Base-by-base conservation (phyloP, 2,329 filamentous ascomycete genomes). In the Aspergillus jensenii region DNA sequence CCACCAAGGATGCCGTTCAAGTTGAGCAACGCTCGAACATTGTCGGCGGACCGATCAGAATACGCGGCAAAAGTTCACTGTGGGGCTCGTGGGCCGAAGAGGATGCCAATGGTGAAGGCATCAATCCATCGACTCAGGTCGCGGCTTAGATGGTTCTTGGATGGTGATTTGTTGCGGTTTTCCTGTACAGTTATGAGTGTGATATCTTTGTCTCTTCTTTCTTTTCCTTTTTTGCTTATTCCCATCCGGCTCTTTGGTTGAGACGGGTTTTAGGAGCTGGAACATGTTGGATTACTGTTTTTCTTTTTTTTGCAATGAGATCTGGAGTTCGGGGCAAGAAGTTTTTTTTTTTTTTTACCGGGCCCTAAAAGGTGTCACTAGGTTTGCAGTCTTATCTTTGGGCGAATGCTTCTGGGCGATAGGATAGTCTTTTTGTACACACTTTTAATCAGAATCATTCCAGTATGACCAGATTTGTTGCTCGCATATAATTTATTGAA, bases 1-100 rank as follows among this genome's bases (percentile, higher is more conserved):
- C 93, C 5, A 99, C 95, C 43, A 99, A 99, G 79, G 95, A 99
- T 72, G 95, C 95, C 27, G 90, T 99, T 78, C 96, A 96, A 77
- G 91, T 98, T 25, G 93, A 98, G 72, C 95, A 99, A 76, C 84
- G 84, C 49, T 81, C 87, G 61, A 84, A 84, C 14, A 70, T 82
- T 39, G 84, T 98, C 25, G 93, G 93, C 50, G 90, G 87, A 3
- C 84, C 89, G 14, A 91, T 99, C 69, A 84, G 88, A 58, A 90
- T 99, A 58, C 84, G 91, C 65, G 92, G 90, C 59, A 99, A 99
- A 84, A 86, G 91, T 67, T 93, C 91, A n/a, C 87, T 99, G 2
- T 99, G 95, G 93, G 95, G 93, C 52, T 87, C 89, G 39, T 99
- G 95, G 95, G 95, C 95, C 0, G 95, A 98, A 80, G 81, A 80